Conservation (phyloP, 129 eudicot species). For the Flaveria robusta region DNA sequence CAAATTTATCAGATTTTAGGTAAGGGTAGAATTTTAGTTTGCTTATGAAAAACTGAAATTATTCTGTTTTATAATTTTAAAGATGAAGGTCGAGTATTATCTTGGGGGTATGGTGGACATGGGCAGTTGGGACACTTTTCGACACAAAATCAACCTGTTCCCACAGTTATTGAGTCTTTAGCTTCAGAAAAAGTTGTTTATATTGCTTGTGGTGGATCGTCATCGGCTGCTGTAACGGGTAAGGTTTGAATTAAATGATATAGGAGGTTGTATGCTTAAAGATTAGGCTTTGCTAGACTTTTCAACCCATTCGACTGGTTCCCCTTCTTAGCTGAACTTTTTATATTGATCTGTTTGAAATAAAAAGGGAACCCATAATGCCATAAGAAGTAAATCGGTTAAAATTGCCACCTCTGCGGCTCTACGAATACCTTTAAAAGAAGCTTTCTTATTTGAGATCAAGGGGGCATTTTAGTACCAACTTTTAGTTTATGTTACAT, state of each 20-base stretch:
- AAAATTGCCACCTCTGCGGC: not conserved
- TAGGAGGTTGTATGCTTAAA: constrained; percentile 6
- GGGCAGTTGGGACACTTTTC: constrained; percentile 94
- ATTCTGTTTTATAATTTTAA: constrained; percentile 19
- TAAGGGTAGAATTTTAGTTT: not conserved
- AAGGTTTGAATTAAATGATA: constrained; percentile 13
- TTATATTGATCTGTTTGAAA: not conserved
- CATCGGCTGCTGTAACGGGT: constrained; percentile 98
- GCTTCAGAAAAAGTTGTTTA: constrained; percentile 64
- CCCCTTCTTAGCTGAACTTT: not conserved
- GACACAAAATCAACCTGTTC: constrained; percentile 66
- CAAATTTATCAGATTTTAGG: constrained; percentile 2
- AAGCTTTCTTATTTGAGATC: not conserved
- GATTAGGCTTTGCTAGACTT: not conserved
- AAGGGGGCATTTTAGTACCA: not conserved
- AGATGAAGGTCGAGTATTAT: constrained; percentile 81
- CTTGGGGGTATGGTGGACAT: constrained; percentile 99
- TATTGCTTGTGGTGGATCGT: constrained; percentile 97
- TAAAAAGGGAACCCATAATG: not conserved
- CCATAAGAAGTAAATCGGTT: not conserved
- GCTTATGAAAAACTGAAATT: constrained; percentile 7
- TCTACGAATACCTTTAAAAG: not conserved
- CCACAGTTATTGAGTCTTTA: constrained; percentile 58
- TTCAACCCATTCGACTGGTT: not conserved
- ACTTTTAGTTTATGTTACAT: no score